These are phyloP conservation scores for Fomes fomentarius DNA, from an alignment of 1,284 basidiomycete species.

Conservation along the genomic window DNA sequence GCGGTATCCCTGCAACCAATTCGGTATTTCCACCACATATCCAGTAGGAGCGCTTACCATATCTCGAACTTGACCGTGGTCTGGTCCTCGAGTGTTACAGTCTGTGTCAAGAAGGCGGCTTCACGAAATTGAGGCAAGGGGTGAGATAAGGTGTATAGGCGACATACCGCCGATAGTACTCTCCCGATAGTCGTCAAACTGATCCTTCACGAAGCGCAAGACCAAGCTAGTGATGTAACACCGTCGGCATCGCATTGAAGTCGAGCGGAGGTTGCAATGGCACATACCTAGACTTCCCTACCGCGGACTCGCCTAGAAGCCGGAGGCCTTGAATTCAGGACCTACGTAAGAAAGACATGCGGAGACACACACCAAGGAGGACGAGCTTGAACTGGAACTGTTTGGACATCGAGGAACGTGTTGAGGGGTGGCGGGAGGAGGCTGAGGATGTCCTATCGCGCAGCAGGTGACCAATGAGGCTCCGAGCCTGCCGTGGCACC, in stretches of 20 bases:
- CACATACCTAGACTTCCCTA: slow-evolving; percentile 89
- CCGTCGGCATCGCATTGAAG: slow-evolving; percentile 18
- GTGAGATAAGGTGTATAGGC: slow-evolving; percentile 4
- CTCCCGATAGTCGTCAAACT: slow-evolving; percentile 97
- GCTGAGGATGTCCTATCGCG: slow-evolving; percentile 26
- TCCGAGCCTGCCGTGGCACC: slow-evolving; percentile 12
- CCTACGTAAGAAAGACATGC: slow-evolving; percentile 1
- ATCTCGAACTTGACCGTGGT: slow-evolving; percentile 98
- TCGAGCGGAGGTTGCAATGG: slow-evolving; percentile 11
- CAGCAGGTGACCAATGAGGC: slow-evolving; percentile 24
- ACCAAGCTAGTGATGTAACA: slow-evolving; percentile 66
- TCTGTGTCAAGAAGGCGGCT: slow-evolving; percentile 98
- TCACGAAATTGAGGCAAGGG: slow-evolving; percentile 35
- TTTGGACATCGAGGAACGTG: slow-evolving; percentile 67
- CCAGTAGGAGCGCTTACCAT: slow-evolving; percentile 60
- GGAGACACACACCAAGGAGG: slow-evolving; percentile 74
- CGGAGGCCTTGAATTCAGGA: too few relatives aligned
- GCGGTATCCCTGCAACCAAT: slow-evolving; percentile 76
- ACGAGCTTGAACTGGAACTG: slow-evolving; percentile 92
- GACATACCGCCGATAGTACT: slow-evolving; percentile 81
- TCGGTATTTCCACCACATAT: not conserved
- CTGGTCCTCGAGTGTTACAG: slow-evolving; percentile 87
- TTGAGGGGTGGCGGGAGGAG: slow-evolving; percentile 28
- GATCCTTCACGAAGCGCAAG: slow-evolving; percentile 94
- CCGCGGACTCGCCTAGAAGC: slow-evolving; percentile 92